phyloP scores from a whole-genome alignment of 2,329 filamentous ascomycete genomes.

The Chlorencoelia australis region DNA sequence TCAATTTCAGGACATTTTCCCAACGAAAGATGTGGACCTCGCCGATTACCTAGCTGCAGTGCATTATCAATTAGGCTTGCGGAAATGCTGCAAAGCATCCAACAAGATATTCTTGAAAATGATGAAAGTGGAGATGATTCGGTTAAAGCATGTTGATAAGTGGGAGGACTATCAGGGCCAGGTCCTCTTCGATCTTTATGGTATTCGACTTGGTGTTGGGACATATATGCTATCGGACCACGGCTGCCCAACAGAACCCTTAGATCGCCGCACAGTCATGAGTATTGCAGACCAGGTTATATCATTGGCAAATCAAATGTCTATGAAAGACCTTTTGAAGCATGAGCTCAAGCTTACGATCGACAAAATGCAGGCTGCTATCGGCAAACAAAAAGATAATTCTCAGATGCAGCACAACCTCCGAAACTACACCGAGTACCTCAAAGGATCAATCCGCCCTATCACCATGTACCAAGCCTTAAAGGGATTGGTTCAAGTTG shows the following conservation, averaged over 20 bases:
- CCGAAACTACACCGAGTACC: constrained; percentile 68
- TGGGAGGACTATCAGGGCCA: constrained; percentile 83
- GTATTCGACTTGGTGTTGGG: constrained; percentile 63
- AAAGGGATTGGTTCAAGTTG: constrained; percentile 64
- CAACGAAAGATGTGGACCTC: constrained; percentile 58
- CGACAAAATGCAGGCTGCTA: constrained; percentile 82
- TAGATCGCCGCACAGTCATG: constrained; percentile 73
- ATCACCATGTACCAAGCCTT: constrained; percentile 71
- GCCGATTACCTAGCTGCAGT: constrained; percentile 72
- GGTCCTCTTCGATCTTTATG: constrained; percentile 74
- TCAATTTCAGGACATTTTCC: constrained; percentile 55
- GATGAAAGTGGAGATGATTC: constrained; percentile 75
- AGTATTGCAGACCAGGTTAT: constrained; percentile 78
- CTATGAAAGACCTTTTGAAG: constrained; percentile 84
- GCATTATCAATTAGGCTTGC: constrained; percentile 74
- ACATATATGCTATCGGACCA: constrained; percentile 65
- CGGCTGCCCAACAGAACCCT: constrained; percentile 62
- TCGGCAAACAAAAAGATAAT: constrained; percentile 69
- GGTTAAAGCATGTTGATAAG: constrained; percentile 64
- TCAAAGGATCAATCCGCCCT: constrained; percentile 78
- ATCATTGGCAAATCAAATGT: constrained; percentile 68
- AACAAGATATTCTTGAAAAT: constrained; percentile 85
- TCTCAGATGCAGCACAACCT: constrained; percentile 80
- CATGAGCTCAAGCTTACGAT: constrained; percentile 84
- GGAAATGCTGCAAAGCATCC: constrained; percentile 74